Evolutionary conservation across 2,329 filamentous ascomycete genomes (phyloP), one percentile per base, ranked within the genome.

Genomic region (Pseudocercospora pini-densiflorae): DNA sequence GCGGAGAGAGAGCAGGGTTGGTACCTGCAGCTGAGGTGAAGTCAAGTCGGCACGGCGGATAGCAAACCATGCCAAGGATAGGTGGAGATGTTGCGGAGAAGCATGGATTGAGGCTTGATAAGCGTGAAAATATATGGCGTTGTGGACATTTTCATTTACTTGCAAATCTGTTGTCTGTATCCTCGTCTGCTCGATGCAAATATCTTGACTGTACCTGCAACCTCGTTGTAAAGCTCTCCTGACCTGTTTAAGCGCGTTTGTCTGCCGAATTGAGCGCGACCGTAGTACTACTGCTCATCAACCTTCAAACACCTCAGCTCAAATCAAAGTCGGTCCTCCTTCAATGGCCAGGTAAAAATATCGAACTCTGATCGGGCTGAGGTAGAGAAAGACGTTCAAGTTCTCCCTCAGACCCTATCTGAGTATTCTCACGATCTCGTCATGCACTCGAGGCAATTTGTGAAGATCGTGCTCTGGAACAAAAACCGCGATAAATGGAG

Each of bases 1-100:
- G 51, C 51, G 51, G 51, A 55, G 51, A 55, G 51, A 19, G 51
- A 55, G 40, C 51, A 55, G 51, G 51, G 51, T 55, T 55, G 23
- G 24, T n/a, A 31, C 51, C 24, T 27, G 23, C 51, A 55, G 51
- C 23, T 55, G 51, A 55, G 51, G 51, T 55, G 51, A 31, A 29
- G 51, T 55, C 23, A n/a, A 29, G 51, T 55, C 51, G 51, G 51
- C 12, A 55, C 12, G 24, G 12, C 21, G 51, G 51, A 55, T 21
- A 8, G 23, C 19, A n/a, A n/a, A 24, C 14, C 51, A 31, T 31
- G 51, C 51, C 51, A 55, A 55, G 51, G 16, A 7, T 1, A 8
- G 5, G 51, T 55, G 51, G 27, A 55, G 40, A 6, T 19, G 16
- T 8, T 43, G 40, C 16, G 40, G 40, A 9, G 40, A 43, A 3